Evolutionary conservation across 2,329 filamentous ascomycete species (phyloP).

Genomic region (Huntiella decipiens): DNA sequence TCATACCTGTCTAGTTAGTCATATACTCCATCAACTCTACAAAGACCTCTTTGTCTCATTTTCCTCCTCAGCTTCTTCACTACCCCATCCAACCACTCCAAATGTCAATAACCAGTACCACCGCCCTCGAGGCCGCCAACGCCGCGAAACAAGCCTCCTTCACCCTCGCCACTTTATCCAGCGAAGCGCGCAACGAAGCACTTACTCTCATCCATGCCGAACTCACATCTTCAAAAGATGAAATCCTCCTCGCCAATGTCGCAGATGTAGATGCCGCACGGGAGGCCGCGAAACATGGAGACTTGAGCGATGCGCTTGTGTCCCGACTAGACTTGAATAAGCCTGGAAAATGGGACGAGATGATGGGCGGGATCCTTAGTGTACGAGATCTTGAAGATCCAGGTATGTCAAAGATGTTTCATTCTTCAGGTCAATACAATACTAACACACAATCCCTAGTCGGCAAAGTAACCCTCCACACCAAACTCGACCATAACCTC

Average conservation of each 20-base stretch:
- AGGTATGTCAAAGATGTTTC: constrained; percentile 32
- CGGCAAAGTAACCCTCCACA: constrained; percentile 66
- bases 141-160: constrained; percentile 68
- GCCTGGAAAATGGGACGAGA: constrained; percentile 89
- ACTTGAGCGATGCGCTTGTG: constrained; percentile 63
- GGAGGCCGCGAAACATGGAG: constrained; percentile 53
- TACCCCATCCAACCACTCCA: background rate
- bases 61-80: too few species aligned
- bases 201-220: constrained; percentile 65
- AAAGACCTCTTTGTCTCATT: too few species aligned
- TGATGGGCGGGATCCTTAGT: constrained; percentile 86
- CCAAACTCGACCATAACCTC: constrained; percentile 69
- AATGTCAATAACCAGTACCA: constrained; percentile 84
- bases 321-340: constrained; percentile 74
- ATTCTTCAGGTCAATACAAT: too few species aligned
- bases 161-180: constrained; percentile 60
- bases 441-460: constrained; percentile 28
- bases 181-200: constrained; percentile 61
- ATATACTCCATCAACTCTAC: too few species aligned
- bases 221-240: constrained; percentile 47
- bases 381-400: constrained; percentile 73
- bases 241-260: constrained; percentile 73
- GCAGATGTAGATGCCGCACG: constrained; percentile 60
- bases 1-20: too few species aligned
- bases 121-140: constrained; percentile 56